Conservation (phyloP, 257 asterid species). For the Penstemon eatonii region DNA sequence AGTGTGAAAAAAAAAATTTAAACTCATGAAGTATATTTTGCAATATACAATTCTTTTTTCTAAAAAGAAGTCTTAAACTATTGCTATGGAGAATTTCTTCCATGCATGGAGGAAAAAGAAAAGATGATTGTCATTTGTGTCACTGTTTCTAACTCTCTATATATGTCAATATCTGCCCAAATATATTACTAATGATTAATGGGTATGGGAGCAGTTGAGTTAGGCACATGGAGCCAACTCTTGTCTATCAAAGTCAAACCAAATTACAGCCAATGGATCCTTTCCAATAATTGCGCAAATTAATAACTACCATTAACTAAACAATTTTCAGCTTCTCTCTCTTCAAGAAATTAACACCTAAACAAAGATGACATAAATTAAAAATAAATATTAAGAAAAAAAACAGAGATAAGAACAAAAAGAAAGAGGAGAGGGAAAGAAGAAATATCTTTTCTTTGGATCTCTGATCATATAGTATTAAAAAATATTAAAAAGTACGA, state of each 20-base stretch:
- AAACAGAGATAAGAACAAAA: not conserved
- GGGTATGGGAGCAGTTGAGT: conserved; percentile 9
- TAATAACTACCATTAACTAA: conserved; percentile 16
- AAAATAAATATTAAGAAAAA: not conserved
- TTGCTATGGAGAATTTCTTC: too few relatives aligned
- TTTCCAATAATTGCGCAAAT: conserved; percentile 34
- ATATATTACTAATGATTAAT: not conserved
- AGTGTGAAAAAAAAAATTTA: too few relatives aligned
- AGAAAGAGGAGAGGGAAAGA: conserved; percentile 22
- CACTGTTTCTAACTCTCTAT: too few relatives aligned
- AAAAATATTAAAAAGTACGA: too few relatives aligned
- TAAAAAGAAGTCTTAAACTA: too few relatives aligned
- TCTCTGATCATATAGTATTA: conserved; percentile 31
- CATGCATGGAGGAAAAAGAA: too few relatives aligned
- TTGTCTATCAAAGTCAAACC: conserved; percentile 1
- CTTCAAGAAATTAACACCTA: not conserved
- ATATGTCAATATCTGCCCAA: too few relatives aligned
- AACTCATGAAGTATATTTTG: too few relatives aligned
- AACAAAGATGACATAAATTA: not conserved
- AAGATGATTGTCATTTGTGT: too few relatives aligned
- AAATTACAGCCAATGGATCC: conserved; percentile 21
- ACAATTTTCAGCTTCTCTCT: not conserved
- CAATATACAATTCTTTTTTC: too few relatives aligned
- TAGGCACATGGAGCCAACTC: conserved; percentile 18
- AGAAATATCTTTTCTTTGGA: conserved; percentile 52